Evolutionary conservation across 495 filamentous ascomycete species (phyloP), one percentile per base, ranked within the genome.

Genomic region (Aspergillus ostianus): DNA sequence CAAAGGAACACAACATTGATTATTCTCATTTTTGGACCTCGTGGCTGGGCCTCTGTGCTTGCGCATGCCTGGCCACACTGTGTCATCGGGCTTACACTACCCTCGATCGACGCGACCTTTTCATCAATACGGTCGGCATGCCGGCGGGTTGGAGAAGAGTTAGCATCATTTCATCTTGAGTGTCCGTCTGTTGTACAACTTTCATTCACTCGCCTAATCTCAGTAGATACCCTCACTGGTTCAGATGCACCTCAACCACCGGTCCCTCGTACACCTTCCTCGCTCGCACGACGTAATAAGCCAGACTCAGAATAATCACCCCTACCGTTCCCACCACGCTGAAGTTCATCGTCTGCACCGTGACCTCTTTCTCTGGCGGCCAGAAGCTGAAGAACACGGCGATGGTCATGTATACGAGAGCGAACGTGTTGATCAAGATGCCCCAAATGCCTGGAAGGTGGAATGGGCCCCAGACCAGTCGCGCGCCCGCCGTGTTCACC

Each of bases 1-100:
- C 85, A 84, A 88, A 77, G 80, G 85, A 80, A 80, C 79, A 83
- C 82, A 88, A 82, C 84, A 81, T 81, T 87, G 86, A 90, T 92
- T 92, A 90, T 84, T 83, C 86, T 82, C 80, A 91, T 92, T 90
- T 91, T 90, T 82, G 81, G 65, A 75, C 54, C 63, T 56, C 59
- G 87, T 74, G 65, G 65, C 72, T 60, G 70, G 74, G 76, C 84
- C 88, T 87, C 89, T 91, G 85, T 81, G 88, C 90, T 93, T 91
- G 90, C 88, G 79, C 80, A 91, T 87, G 86, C 74, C 76, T 73
- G 64, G 69, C 69, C 58, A 74, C 88, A 92, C 83, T 76, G 90
- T 92, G 89, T 92, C 86, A 84, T 85, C 79, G 85, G 89, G 87
- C 87, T 91, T 87, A 86, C 90, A 93, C 90, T 92, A 87, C 79